Conservation (phyloP, 208 protist species). For the Strigomonas culicis region DNA sequence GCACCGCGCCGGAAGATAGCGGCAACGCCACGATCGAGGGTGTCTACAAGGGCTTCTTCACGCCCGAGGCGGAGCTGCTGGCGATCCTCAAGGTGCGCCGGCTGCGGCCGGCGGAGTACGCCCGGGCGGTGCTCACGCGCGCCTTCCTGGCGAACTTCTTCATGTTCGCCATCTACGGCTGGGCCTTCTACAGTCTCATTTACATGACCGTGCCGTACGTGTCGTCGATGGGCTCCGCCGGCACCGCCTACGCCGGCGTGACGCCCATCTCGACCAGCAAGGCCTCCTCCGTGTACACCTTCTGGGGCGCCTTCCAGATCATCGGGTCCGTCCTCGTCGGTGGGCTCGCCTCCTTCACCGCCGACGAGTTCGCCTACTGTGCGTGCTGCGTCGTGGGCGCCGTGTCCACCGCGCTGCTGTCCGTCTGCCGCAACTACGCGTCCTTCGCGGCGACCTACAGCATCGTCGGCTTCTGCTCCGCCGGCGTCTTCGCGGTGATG, state of each 20-base stretch:
- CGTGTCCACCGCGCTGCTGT: constrained; percentile 32
- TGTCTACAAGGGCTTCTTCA: constrained; percentile 17
- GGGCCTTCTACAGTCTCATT: constrained; percentile 80
- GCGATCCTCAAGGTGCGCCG: constrained; percentile 44
- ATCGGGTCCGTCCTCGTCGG: constrained; percentile 63
- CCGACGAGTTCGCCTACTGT: constrained; percentile 59
- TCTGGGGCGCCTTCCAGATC: constrained; percentile 76
- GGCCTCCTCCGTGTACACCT: constrained; percentile 69
- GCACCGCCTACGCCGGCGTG: constrained; percentile 61
- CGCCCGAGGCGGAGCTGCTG: constrained; percentile 24
- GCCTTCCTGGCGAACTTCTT: constrained; percentile 75
- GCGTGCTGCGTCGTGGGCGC: constrained; percentile 44
- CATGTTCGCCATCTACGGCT: constrained; percentile 74
- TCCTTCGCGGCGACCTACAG: constrained; percentile 50
- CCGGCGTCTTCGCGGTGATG: constrained; percentile 82
- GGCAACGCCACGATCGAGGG: constrained; percentile 22
- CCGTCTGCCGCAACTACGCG: constrained; percentile 65
- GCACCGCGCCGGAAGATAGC: constrained; percentile 2
- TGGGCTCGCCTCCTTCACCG: constrained; percentile 45
- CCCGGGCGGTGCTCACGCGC: constrained; percentile 40
- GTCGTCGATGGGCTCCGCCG: constrained; percentile 64
- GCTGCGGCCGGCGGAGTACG: constrained; percentile 34
- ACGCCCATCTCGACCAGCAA: constrained; percentile 42
- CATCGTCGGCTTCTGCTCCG: constrained; percentile 77
- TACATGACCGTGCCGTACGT: constrained; percentile 71